Evolutionary conservation across 495 filamentous ascomycete species (phyloP).

Genomic region (Penicillium desertorum): DNA sequence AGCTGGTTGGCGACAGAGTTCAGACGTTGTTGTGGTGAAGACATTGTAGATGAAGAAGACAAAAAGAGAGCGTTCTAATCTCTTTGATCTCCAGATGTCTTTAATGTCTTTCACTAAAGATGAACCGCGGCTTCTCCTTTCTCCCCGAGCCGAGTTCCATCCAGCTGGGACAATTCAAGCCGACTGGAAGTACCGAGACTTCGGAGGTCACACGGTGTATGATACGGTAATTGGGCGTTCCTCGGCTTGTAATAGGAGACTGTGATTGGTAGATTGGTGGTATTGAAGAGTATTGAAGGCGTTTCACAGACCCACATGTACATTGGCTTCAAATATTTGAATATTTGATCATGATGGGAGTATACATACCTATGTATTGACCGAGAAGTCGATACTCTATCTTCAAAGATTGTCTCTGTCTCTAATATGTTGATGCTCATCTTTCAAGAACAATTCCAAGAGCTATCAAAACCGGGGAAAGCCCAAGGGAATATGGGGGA

Average conservation of each 20-base stretch:
- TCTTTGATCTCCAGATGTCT: too few relatives aligned
- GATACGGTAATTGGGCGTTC: constrained; percentile 33
- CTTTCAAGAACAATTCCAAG: too few relatives aligned
- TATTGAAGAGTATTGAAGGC: neutral
- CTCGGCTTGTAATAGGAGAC: constrained; percentile 25
- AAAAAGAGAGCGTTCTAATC: neutral
- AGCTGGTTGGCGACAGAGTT: constrained; percentile 44
- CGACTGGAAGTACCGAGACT: constrained; percentile 32
- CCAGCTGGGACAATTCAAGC: constrained; percentile 10
- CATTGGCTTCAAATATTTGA: neutral
- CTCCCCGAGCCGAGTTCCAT: neutral
- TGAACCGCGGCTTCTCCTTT: constrained; percentile 18
- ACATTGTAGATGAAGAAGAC: constrained; percentile 30
- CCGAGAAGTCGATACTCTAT: too few relatives aligned
- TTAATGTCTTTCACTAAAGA: neutral
- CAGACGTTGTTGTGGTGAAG: constrained; percentile 45
- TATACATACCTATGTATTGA: too few relatives aligned
- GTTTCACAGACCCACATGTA: constrained; percentile 2
- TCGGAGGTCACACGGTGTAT: constrained; percentile 22
- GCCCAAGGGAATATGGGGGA: constrained; percentile 15
- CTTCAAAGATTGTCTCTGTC: neutral
- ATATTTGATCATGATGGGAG: neutral
- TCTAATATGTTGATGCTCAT: neutral
- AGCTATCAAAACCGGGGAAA: neutral
- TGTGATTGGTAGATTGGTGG: constrained; percentile 13